Evolutionary conservation across 768 basidiomycete genomes (phyloP).

Genomic region (Cystobasidiopsis lactophilus): DNA sequence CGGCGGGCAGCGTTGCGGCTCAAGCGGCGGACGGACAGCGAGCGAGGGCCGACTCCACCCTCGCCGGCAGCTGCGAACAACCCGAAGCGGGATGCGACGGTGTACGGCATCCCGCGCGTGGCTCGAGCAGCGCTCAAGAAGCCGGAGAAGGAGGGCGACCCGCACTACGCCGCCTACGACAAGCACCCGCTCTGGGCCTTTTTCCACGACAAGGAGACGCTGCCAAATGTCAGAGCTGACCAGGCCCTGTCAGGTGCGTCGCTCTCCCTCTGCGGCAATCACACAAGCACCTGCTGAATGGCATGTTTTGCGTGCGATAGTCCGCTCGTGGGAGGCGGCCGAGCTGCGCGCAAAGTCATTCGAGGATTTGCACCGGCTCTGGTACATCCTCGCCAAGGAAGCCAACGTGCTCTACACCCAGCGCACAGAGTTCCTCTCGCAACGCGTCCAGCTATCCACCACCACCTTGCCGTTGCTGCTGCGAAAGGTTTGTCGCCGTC

Average conservation of each 20-base stretch:
- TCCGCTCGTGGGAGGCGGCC: slow-evolving; percentile 62
- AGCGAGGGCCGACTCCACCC: not conserved
- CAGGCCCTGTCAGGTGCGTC: slow-evolving; percentile 11
- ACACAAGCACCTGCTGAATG: not conserved
- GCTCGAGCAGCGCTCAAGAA: not conserved
- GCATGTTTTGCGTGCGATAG: slow-evolving; percentile 25
- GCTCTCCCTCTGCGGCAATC: not conserved
- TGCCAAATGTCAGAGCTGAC: slow-evolving; percentile 12
- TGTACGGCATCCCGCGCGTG: slow-evolving; percentile 13
- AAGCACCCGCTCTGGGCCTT: slow-evolving; percentile 20
- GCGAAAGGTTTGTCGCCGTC: slow-evolving; percentile 20
- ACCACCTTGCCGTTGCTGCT: slow-evolving; percentile 14
- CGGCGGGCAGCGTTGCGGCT: no score
- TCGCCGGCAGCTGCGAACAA: slow-evolving; percentile 6
- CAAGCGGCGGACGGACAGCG: no score
- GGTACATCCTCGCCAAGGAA: slow-evolving; percentile 77
- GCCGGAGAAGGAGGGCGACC: not conserved
- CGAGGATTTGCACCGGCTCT: slow-evolving; percentile 75
- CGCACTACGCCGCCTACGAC: not conserved
- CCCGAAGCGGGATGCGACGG: slow-evolving; percentile 16
- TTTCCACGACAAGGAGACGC: slow-evolving; percentile 14
- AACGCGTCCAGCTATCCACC: slow-evolving; percentile 27
- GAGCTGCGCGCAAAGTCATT: slow-evolving; percentile 82
- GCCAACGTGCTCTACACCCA: slow-evolving; percentile 79
- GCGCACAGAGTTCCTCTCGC: slow-evolving; percentile 47